Percentiles rank a stretch among this genome's conserved stretches.
Evolutionary conservation across 352 stramenopile genomes (phyloP).

Genomic region (Blastocystis sp.): DNA sequence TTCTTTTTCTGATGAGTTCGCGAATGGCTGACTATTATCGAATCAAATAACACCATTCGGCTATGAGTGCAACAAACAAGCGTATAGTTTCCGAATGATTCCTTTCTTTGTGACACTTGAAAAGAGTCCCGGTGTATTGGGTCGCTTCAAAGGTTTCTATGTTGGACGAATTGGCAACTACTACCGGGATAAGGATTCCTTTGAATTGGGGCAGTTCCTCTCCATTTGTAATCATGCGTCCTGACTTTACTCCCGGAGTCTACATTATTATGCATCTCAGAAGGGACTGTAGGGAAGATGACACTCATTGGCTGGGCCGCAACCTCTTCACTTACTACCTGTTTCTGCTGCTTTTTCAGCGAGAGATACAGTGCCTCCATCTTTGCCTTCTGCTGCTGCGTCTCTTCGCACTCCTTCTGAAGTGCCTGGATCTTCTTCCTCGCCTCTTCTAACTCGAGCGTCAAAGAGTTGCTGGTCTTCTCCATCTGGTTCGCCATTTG

Average conservation of each 20-base stretch:
- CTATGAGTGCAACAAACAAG: not conserved
- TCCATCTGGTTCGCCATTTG: not conserved
- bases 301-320: not conserved
- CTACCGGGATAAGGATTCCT: conserved; percentile 27
- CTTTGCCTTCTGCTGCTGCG: conserved; percentile 47
- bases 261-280: not conserved
- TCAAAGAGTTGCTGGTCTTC: not conserved
- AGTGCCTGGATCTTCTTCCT: not conserved
- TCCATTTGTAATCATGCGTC: not conserved
- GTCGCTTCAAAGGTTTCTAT: conserved; percentile 42
- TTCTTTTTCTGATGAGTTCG: too few relatives aligned
- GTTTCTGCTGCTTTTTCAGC: conserved; percentile 42
- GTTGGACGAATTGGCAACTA: too few relatives aligned
- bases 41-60: too few relatives aligned
- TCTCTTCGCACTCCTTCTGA: conserved; percentile 9
- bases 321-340: not conserved
- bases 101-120: conserved; percentile 31
- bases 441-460: not conserved
- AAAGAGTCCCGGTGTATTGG: conserved; percentile 42
- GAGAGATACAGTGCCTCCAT: conserved; percentile 44
- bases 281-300: not conserved
- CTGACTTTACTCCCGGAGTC: not conserved
- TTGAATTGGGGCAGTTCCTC: not conserved
- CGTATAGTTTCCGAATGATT: not conserved
- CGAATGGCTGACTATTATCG: too few relatives aligned